Percentiles rank a stretch among this genome's conserved stretches.
Evolutionary conservation across 768 basidiomycete species (phyloP).

Genomic region (Suillus ampliporus): DNA sequence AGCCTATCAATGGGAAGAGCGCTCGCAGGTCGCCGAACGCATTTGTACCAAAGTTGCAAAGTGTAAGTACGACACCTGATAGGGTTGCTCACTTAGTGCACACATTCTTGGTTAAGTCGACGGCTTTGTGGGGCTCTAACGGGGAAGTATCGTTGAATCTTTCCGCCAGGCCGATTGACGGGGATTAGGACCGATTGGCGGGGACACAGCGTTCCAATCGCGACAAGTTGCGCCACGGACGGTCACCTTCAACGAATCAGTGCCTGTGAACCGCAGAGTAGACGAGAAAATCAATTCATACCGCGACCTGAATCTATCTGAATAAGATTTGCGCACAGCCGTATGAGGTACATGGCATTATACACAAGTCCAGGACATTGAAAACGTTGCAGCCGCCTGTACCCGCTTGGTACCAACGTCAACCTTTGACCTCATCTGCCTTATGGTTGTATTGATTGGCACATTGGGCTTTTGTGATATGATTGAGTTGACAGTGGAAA

Average conservation of each 20-base stretch:
- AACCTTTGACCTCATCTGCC: no score
- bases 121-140: not conserved
- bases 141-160: not conserved
- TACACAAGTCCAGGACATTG: not conserved
- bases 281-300: not conserved
- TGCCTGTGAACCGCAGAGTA: not conserved
- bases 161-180: not conserved
- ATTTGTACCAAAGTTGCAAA: not conserved
- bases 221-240: not conserved
- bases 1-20: not conserved
- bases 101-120: not conserved
- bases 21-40: not conserved
- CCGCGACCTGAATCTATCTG: not conserved
- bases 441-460: no score
- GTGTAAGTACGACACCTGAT: not conserved
- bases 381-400: constrained; percentile 4
- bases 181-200: not conserved
- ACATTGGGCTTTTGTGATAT: no score
- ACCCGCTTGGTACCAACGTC: no score
- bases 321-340: not conserved
- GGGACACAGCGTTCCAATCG: not conserved
- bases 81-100: not conserved
- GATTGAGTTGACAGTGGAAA: not conserved
- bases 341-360: not conserved
- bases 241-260: not conserved